Conservation (phyloP, 345 rosid genomes). For the Rubroshorea leprosula region DNA sequence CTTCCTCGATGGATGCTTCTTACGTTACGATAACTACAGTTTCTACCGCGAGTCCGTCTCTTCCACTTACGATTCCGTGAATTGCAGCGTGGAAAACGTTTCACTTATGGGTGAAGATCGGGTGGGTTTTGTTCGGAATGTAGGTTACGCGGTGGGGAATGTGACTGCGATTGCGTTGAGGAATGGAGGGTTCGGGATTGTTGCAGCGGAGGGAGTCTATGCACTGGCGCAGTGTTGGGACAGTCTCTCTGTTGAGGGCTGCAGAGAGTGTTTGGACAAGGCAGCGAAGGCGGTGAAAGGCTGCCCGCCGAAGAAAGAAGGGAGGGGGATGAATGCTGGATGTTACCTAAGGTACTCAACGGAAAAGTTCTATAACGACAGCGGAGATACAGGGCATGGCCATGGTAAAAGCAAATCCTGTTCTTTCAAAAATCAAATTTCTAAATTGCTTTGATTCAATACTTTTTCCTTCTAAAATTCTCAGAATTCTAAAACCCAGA, state of each 20-base stretch:
- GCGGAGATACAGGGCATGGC: constrained; percentile 5
- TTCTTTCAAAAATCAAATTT: neutral
- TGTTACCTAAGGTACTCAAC: constrained; percentile 44
- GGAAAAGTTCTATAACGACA: constrained; percentile 23
- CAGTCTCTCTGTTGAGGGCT: constrained; percentile 27
- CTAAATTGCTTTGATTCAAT: neutral
- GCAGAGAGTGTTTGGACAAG: constrained; percentile 37
- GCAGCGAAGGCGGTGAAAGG: constrained; percentile 25
- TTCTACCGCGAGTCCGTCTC: constrained; percentile 44
- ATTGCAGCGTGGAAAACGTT: constrained; percentile 21
- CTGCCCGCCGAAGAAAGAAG: constrained; percentile 38
- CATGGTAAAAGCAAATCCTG: constrained; percentile 23
- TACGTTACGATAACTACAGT: constrained; percentile 47
- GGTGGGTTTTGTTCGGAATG: constrained; percentile 13
- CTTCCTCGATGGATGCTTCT: constrained; percentile 63
- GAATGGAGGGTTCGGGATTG: constrained; percentile 29
- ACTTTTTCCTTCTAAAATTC: neutral
- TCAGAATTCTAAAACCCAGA: neutral
- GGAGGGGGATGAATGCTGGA: constrained; percentile 43
- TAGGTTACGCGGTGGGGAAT: constrained; percentile 28
- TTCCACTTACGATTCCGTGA: constrained; percentile 21
- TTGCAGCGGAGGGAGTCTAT: constrained; percentile 23
- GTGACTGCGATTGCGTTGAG: constrained; percentile 30
- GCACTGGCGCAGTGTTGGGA: constrained; percentile 59
- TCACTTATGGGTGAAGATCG: neutral